phyloP scores from a whole-genome alignment of 2,329 filamentous ascomycete species.

The Venturia carpophila region DNA sequence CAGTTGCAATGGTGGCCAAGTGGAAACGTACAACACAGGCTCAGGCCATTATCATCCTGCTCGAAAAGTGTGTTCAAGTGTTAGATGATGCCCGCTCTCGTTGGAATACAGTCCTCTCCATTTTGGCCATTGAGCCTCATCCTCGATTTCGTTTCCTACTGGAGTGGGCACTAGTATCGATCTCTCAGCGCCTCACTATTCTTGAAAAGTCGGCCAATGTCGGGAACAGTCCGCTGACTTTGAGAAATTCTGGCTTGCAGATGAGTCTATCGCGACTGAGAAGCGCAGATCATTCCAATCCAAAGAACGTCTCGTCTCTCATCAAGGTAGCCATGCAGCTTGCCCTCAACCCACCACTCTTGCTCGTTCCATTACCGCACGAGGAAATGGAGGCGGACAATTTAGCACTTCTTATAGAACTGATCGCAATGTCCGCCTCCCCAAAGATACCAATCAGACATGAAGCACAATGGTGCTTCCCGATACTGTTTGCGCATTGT shows the following conservation, averaged over 20 bases:
- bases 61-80: slow-evolving; percentile 25
- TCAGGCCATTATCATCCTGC: slow-evolving; percentile 38
- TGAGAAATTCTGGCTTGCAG: slow-evolving; percentile 21
- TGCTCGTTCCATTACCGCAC: not conserved
- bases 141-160: slow-evolving; percentile 41
- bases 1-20: slow-evolving; percentile 37
- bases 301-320: slow-evolving; percentile 40
- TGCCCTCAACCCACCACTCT: slow-evolving; percentile 28
- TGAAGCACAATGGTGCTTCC: slow-evolving; percentile 44
- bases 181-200: slow-evolving; percentile 28
- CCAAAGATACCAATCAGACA: slow-evolving; percentile 47
- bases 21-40: slow-evolving; percentile 45
- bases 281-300: slow-evolving; percentile 37
- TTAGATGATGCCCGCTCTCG: slow-evolving; percentile 22
- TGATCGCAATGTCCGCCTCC: slow-evolving; percentile 39
- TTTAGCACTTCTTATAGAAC: slow-evolving; percentile 33
- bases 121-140: slow-evolving; percentile 39
- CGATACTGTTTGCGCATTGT: slow-evolving; percentile 37
- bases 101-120: slow-evolving; percentile 29
- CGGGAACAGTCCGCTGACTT: slow-evolving; percentile 23
- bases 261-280: slow-evolving; percentile 25
- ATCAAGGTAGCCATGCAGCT: slow-evolving; percentile 41
- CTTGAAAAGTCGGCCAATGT: slow-evolving; percentile 18
- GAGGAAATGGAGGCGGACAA: slow-evolving; percentile 31
- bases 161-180: slow-evolving; percentile 43